Evolutionary conservation across 768 basidiomycete genomes (phyloP), one percentile per base, ranked within the genome.

Genomic region (Psilocybe sp.): DNA sequence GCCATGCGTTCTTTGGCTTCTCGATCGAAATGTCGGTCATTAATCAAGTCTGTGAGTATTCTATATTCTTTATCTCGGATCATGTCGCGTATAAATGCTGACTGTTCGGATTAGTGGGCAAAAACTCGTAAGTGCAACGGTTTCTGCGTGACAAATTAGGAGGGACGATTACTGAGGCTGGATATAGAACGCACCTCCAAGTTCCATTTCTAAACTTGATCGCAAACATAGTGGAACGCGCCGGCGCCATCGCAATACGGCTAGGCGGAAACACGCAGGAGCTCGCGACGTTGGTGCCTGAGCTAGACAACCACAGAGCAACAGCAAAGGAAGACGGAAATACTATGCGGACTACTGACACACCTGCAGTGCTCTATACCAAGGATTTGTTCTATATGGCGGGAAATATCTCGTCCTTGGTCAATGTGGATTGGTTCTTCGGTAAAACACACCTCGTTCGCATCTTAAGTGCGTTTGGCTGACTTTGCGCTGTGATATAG

Each of bases 241-340:
- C 78, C 4, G 87, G 87, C 0, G 64, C 65, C 2, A 83, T 88
- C 7, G 69, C 78, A 11, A 68, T 90, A 19, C 80, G 90, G 38
- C 71, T 91, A 1, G 89, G 89, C 20, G 89, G 89, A 34, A 92
- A 91, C 66, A 84, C 85, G 0, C 90, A 91, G 61, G 89, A 92
- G 51, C 75, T 71, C 5, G 84, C 81, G 6, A 64, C 68, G 4
- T 63, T 81, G 58, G 80, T 80, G 5, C 71, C 71, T 39, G 71
- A 70, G 33, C 72, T 82, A 5, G 62, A 76, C 0, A 70, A 79
- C 54, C 70, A 69, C 18, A 64, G 54, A n/a, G 60, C 64, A 9
- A 57, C 67, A 23, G 58, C 57, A 39, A 69, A 69, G 46, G 53
- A 60, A 37, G 45, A 58, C 43, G 55, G 58, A 4, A 57, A 52